These are phyloP conservation scores for Botrytis elliptica DNA, from an alignment of 2,329 filamentous ascomycete genomes.

Conservation along the genomic window DNA sequence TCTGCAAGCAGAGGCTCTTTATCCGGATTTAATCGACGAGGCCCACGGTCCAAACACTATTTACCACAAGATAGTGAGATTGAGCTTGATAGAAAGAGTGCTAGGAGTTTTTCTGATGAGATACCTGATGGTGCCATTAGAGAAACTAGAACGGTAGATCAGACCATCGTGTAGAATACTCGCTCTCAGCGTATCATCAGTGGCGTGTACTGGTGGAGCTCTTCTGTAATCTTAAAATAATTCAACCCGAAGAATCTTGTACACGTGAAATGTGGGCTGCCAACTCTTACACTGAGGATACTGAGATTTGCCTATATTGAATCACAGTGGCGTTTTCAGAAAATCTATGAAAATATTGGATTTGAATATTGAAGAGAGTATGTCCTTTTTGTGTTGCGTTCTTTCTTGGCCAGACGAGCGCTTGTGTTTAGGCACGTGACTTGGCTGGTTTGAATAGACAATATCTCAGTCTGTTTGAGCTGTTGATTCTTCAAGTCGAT, in stretches of 20 bases:
- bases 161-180: not conserved
- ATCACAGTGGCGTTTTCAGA: too few species aligned
- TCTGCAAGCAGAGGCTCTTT: not conserved
- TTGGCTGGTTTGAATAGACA: not conserved
- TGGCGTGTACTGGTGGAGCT: not conserved
- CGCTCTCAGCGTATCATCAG: not conserved
- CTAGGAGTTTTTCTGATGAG: not conserved
- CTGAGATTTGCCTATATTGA: too few species aligned
- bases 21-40: not conserved
- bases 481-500: not conserved
- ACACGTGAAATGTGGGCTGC: too few species aligned
- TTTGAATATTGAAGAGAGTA: not conserved
- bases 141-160: not conserved
- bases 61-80: not conserved
- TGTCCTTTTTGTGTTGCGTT: not conserved
- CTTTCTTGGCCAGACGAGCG: not conserved
- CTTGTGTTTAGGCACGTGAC: not conserved
- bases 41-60: not conserved
- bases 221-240: not conserved
- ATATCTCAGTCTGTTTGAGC: not conserved
- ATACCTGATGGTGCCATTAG: not conserved
- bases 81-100: not conserved
- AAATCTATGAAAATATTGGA: too few species aligned
- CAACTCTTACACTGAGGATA: too few species aligned
- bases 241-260: not conserved